phyloP scores from a whole-genome alignment of 768 basidiomycete genomes.

The Suillus fuscotomentosus region DNA sequence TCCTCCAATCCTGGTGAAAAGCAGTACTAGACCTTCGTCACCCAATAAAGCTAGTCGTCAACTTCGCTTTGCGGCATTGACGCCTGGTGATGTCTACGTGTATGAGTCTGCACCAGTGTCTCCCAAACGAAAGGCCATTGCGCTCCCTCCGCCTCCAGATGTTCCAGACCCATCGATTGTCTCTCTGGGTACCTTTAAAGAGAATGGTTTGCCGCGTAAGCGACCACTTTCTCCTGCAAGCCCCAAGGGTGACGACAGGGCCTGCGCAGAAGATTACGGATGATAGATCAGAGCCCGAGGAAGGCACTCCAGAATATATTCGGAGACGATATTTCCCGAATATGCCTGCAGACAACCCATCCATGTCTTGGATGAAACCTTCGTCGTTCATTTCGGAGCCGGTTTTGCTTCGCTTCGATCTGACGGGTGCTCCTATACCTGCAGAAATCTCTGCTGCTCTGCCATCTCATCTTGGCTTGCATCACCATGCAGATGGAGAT shows the following conservation, averaged over 20 bases:
- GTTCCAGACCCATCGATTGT: slow-evolving; percentile 27
- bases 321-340: slow-evolving; percentile 81
- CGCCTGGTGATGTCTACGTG: slow-evolving; percentile 72
- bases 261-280: background rate
- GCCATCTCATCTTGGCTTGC: slow-evolving; percentile 84
- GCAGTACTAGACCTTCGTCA: slow-evolving; percentile 55
- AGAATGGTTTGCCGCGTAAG: slow-evolving; percentile 12
- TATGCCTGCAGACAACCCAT: slow-evolving; percentile 65
- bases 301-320: slow-evolving; percentile 82
- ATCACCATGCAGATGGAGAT: slow-evolving; percentile 80
- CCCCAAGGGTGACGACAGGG: background rate
- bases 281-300: slow-evolving; percentile 40
- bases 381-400: slow-evolving; percentile 16
- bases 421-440: slow-evolving; percentile 70
- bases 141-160: slow-evolving; percentile 46
- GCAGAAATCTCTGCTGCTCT: slow-evolving; percentile 49
- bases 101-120: slow-evolving; percentile 83
- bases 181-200: slow-evolving; percentile 40
- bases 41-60: slow-evolving; percentile 46
- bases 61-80: slow-evolving; percentile 75
- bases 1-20: slow-evolving; percentile 44
- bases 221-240: slow-evolving; percentile 5
- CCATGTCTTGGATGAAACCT: slow-evolving; percentile 73
- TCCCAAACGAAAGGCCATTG: slow-evolving; percentile 55
- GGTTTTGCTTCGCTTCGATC: slow-evolving; percentile 64